Conservation (phyloP, 257 asterid genomes). For the Nicotiana tomentosiformis region DNA sequence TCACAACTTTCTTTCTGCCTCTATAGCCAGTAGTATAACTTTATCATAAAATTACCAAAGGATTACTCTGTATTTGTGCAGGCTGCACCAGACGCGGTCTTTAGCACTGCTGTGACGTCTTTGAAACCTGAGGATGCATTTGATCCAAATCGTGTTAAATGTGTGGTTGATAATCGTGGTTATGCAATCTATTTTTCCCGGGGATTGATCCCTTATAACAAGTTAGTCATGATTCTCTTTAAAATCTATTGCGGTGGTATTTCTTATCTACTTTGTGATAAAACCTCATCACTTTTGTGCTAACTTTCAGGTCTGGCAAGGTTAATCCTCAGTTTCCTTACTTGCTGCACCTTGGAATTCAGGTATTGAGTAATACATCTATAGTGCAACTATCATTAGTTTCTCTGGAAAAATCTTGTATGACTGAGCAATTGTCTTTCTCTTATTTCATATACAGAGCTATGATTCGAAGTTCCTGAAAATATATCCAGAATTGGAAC, state of each 20-base stretch:
- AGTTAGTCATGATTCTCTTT: constrained; percentile 35
- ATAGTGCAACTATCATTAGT: background rate
- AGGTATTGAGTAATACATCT: constrained; percentile 33
- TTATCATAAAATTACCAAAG: background rate
- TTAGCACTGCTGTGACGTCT: constrained; percentile 80
- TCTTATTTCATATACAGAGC: constrained; percentile 45
- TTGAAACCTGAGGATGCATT: constrained; percentile 80
- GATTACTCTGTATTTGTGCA: constrained; percentile 19
- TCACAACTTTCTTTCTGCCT: background rate
- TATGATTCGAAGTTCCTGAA: constrained; percentile 73
- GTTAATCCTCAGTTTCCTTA: constrained; percentile 73
- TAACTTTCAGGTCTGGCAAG: constrained; percentile 50
- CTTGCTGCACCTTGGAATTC: constrained; percentile 88
- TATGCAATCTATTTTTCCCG: constrained; percentile 85
- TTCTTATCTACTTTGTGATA: background rate
- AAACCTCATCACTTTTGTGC: background rate
- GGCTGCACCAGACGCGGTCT: constrained; percentile 92
- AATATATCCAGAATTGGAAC: constrained; percentile 58
- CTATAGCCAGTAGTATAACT: background rate
- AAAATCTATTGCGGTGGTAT: background rate
- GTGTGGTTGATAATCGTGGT: constrained; percentile 67
- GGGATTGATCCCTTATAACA: constrained; percentile 80
- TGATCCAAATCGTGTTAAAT: constrained; percentile 86
- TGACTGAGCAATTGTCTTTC: background rate
- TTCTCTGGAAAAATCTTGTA: background rate